A percentile compares a stretch with the other conserved stretches of the same genome.
phyloP scores from a whole-genome alignment of 345 rosid species.

The Orychophragmus violaceus region DNA sequence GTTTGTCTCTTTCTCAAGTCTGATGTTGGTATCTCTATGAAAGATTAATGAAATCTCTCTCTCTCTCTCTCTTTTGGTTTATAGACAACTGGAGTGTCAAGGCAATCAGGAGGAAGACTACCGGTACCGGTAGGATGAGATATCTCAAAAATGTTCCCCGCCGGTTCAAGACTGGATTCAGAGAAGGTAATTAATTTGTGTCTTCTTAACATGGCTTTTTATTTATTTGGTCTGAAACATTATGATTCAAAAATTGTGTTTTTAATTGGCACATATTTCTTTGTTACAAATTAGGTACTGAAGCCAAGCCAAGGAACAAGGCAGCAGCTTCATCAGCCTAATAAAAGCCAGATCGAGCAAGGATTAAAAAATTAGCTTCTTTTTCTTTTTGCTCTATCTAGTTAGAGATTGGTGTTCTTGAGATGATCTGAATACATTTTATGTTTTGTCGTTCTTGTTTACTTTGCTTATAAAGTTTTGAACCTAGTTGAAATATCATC shows the following conservation, averaged over 20 bases:
- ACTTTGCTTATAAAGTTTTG: not conserved
- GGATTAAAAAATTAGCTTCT: not conserved
- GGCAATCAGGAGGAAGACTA: constrained; percentile 96
- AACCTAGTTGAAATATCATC: not conserved
- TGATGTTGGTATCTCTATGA: not conserved
- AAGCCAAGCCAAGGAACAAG: constrained; percentile 85
- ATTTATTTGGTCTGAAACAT: constrained; percentile 46
- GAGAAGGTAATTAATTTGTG: constrained; percentile 58
- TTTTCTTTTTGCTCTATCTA: not conserved
- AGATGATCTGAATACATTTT: constrained; percentile 6
- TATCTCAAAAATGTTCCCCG: constrained; percentile 74
- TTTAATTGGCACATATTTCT: not conserved
- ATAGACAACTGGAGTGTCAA: constrained; percentile 95
- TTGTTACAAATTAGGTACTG: constrained; percentile 44
- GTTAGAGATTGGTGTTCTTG: not conserved
- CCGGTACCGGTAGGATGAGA: constrained; percentile 92
- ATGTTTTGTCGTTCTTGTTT: constrained; percentile 7
- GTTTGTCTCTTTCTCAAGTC: not conserved
- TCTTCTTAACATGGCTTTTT: not conserved
- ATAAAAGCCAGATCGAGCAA: not conserved
- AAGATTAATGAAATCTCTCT: not conserved
- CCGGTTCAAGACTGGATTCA: constrained; percentile 79
- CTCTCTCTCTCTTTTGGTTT: not conserved
- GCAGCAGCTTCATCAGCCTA: constrained; percentile 59
- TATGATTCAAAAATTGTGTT: not conserved